Evolutionary conservation across 495 filamentous ascomycete genomes (phyloP), one percentile per base, ranked within the genome.

Genomic region (Penicillium chermesinum): DNA sequence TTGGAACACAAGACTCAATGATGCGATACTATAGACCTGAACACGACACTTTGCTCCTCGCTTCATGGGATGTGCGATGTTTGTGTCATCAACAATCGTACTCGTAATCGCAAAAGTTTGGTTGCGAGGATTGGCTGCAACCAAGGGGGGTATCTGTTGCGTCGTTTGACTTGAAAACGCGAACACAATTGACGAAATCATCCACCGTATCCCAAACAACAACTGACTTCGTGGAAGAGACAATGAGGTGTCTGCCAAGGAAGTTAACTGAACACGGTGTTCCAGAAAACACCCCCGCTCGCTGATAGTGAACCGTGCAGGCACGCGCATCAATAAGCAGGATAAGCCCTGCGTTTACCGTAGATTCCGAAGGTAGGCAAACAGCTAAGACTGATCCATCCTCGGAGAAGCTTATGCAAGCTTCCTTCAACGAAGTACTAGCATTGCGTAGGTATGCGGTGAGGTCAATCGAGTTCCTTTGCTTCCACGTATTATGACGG

Each of bases 351-450:
- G 60, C 44, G 35, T 55, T 58, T 19, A 50, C 35, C 14, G 49
- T 53, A 22, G 60, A 54, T 10, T 22, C 37, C 2, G 66, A 59
- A 20, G 63, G 60, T 71, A 50, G 69, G 48, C 62, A 75, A 41
- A 70, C 83, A 22, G 88, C 93, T 20, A 97, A 73, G 2, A 88
- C 76, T 3, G 94, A 96, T 1, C 89, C 90, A 64, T 98, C 93
- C 45, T 85, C 77, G 1, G 91, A 94, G 63, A 87, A 95, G 14
- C 82, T 71, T 37, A 95, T 62, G 32, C 62, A 59, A 35, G 69
- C 59, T 44, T 57, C 46, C 22, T 43, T 48, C 36, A 67, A 19
- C 38, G 44, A 25, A 43, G 39, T 70, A 62, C 67, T 65, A 16
- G 63, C 61, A 21, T 67, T 62, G 13, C 68, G 69, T 40, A 60